Base-by-base conservation (phyloP, 2,329 filamentous ascomycete species). In the Hypoxylon sp. region DNA sequence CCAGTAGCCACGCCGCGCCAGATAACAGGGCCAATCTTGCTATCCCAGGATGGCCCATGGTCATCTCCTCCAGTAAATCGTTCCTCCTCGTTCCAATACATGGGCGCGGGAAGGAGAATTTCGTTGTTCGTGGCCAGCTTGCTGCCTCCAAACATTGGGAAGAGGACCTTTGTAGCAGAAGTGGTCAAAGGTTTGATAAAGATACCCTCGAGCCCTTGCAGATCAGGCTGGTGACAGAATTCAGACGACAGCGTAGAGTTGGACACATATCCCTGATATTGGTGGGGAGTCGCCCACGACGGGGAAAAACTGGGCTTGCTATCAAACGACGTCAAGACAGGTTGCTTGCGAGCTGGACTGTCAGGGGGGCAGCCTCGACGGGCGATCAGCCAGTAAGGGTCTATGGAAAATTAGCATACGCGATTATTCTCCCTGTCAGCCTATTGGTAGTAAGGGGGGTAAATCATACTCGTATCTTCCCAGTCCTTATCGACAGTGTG, bases 1-100 rank as follows among this genome's bases (percentile, higher is more conserved):
- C 89, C 89, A 1, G 89, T 90, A 1, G 88, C 89, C 7, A 90
- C 88, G 32, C 89, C 89, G 30, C 89, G 87, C 89, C 90, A 91
- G 52, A 90, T 79, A 34, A 85, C 82, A 2, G 75, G 76, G 68
- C 84, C 78, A 0, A 74, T 59, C 77, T 91, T 92, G n/a, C 82
- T 74, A 5, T 80, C 74, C 89, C 90, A 91, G 2, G 81, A 73
- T 0, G 82, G 75, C 45, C 87, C 87, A 27, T 84, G 83, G 23
- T 84, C 78, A n/a, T 79, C 78, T 30, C 83, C 82, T 34, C 87
- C 88, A 0, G 83, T 85, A 74, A 91, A 91, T 1, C 88, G 83
- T 50, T 86, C 84, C 56, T 91, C 87, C 16, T 86, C 83, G 62
- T 83, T 83, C 84, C 88, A 90, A 77, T 91, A 91, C 84, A 91